Evolutionary conservation across 257 asterid genomes (phyloP).

Genomic region (Ligustrum vulgare): DNA sequence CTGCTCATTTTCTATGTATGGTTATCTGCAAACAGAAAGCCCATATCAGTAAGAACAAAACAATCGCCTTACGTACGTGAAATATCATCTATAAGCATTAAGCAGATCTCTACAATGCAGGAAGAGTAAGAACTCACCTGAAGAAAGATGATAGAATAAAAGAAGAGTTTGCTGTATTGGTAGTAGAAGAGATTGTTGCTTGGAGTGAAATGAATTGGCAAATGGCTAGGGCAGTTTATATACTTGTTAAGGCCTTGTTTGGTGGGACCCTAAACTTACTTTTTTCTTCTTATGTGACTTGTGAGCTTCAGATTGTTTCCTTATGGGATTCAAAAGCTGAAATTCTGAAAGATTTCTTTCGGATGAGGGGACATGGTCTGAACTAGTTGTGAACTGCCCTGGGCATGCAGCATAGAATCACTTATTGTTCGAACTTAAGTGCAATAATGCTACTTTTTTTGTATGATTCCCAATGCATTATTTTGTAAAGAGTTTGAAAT

Average conservation of each 20-base stretch:
- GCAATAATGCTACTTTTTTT: constrained; percentile 19
- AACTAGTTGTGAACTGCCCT: constrained; percentile 27
- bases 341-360: constrained; percentile 18
- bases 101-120: background rate
- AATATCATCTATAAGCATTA: background rate
- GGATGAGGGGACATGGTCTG: constrained; percentile 26
- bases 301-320: constrained; percentile 22
- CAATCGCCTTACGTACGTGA: background rate
- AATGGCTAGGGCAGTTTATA: constrained; percentile 38
- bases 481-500: constrained; percentile 18
- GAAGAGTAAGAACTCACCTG: constrained; percentile 3
- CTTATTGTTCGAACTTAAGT: background rate
- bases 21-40: constrained; percentile 14
- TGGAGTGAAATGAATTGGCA: constrained; percentile 28
- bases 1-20: constrained; percentile 46
- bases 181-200: constrained; percentile 5
- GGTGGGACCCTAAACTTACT: constrained; percentile 30
- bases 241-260: constrained; percentile 30
- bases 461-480: constrained; percentile 34
- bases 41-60: background rate
- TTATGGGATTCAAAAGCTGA: constrained; percentile 32
- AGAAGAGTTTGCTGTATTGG: background rate
- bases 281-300: constrained; percentile 1
- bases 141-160: background rate
- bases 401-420: constrained; percentile 30